A percentile compares a stretch with the other conserved stretches of the same genome.
Conservation (phyloP, 139 green algal genomes). For the Coccomyxa sp. region DNA sequence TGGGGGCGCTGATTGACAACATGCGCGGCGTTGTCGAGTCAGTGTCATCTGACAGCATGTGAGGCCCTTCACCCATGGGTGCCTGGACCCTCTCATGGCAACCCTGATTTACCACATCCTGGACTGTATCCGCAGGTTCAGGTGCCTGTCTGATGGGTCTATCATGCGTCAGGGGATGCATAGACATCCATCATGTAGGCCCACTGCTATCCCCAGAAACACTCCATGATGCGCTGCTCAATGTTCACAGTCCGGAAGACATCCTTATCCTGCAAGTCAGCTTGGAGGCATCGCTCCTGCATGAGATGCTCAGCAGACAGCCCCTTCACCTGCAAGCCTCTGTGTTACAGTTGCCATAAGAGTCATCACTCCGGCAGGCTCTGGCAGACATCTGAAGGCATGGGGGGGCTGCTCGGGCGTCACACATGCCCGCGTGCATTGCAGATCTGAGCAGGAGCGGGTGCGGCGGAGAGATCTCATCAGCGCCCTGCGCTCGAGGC, state of each 20-base stretch:
- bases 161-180: too few species aligned
- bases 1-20: constrained; percentile 60
- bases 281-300: too few species aligned
- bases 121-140: not conserved
- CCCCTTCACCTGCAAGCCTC: not conserved
- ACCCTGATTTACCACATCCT: not conserved
- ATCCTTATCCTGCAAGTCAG: too few species aligned
- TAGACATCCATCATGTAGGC: too few species aligned
- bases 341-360: too few species aligned
- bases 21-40: constrained; percentile 60
- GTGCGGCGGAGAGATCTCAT: constrained; percentile 76
- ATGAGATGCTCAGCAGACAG: too few species aligned
- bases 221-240: too few species aligned
- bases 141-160: not conserved
- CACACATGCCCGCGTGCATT: not conserved
- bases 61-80: constrained; percentile 25
- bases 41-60: constrained; percentile 46
- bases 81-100: not conserved
- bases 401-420: too few species aligned
- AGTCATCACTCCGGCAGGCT: too few species aligned
- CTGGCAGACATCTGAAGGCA: too few species aligned
- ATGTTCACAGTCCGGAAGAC: too few species aligned
- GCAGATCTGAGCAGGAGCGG: constrained; percentile 78
- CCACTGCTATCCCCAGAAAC: too few species aligned
- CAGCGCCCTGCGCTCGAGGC: constrained; percentile 49